Conservation (phyloP, 305 asterid species). For the Rubia occidens region DNA sequence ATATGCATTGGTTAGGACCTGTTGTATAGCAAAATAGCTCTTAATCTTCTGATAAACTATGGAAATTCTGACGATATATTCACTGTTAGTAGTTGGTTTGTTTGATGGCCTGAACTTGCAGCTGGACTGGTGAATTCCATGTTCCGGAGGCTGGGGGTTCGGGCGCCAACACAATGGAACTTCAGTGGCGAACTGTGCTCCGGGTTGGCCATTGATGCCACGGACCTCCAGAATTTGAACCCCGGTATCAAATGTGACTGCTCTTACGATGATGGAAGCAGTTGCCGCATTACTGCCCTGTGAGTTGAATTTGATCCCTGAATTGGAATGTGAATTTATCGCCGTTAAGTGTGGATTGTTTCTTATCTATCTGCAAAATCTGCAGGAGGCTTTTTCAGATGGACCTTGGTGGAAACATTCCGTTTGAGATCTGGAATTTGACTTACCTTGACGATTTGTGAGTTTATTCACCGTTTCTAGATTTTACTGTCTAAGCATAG, state of each 20-base stretch:
- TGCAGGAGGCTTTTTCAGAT: constrained; percentile 52
- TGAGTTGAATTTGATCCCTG: constrained; percentile 21
- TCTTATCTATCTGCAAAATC: neutral
- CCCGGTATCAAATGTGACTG: constrained; percentile 74
- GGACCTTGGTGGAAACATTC: constrained; percentile 42
- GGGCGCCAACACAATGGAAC: constrained; percentile 49
- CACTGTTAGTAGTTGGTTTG: neutral
- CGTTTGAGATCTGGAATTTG: constrained; percentile 75
- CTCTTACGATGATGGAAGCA: constrained; percentile 26
- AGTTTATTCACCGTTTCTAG: constrained; percentile 5
- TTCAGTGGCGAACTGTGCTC: constrained; percentile 52
- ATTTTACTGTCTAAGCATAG: neutral
- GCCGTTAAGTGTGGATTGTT: neutral
- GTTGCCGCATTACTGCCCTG: constrained; percentile 61
- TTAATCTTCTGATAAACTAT: too few species aligned
- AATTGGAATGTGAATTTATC: neutral
- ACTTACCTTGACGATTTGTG: constrained; percentile 57
- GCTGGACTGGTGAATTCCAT: constrained; percentile 35
- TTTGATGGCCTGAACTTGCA: constrained; percentile 10
- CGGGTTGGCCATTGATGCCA: constrained; percentile 45
- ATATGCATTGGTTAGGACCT: neutral
- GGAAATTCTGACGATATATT: too few species aligned
- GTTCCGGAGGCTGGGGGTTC: constrained; percentile 40
- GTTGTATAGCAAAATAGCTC: neutral
- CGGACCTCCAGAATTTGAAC: constrained; percentile 25